These are phyloP conservation scores for Lactarius evosmus DNA, from an alignment of 768 basidiomycete species.

Conservation along the genomic window DNA sequence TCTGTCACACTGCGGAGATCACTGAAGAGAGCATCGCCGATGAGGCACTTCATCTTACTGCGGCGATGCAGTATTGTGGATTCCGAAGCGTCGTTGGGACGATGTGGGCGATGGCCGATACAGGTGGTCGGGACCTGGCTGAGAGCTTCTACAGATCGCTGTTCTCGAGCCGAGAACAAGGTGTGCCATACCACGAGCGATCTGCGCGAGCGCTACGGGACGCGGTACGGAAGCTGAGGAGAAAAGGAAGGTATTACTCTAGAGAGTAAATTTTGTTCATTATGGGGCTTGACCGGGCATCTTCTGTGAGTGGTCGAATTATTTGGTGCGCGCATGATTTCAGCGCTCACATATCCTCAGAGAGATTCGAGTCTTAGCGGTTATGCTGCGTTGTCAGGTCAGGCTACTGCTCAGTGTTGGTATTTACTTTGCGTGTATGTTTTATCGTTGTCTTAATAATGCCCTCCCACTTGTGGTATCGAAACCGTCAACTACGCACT, in stretches of 20 bases:
- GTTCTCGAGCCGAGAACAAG: background rate
- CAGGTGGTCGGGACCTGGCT: slow-evolving; percentile 14
- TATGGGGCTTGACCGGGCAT: slow-evolving; percentile 12
- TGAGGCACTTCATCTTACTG: slow-evolving; percentile 19
- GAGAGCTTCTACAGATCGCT: slow-evolving; percentile 9
- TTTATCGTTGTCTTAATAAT: too few species aligned
- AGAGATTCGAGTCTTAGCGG: too few species aligned
- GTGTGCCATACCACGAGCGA: background rate
- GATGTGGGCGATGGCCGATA: slow-evolving; percentile 23
- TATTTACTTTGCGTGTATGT: too few species aligned
- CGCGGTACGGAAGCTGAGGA: slow-evolving; percentile 1
- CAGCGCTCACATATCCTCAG: too few species aligned
- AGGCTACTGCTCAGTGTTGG: too few species aligned
- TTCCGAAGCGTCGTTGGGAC: slow-evolving; percentile 22
- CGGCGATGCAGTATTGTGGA: slow-evolving; percentile 20
- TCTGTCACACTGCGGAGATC: slow-evolving; percentile 9
- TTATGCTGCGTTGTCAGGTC: too few species aligned
- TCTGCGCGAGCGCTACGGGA: background rate
- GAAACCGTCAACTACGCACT: too few species aligned
- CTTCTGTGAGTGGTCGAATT: too few species aligned
- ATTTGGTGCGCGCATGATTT: too few species aligned
- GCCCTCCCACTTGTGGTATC: too few species aligned
- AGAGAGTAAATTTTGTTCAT: slow-evolving; percentile 16
- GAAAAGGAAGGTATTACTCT: background rate
- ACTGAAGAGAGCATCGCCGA: slow-evolving; percentile 5